phyloP scores from a whole-genome alignment of 1,284 basidiomycete species.

The Retiboletus flavoniger region DNA sequence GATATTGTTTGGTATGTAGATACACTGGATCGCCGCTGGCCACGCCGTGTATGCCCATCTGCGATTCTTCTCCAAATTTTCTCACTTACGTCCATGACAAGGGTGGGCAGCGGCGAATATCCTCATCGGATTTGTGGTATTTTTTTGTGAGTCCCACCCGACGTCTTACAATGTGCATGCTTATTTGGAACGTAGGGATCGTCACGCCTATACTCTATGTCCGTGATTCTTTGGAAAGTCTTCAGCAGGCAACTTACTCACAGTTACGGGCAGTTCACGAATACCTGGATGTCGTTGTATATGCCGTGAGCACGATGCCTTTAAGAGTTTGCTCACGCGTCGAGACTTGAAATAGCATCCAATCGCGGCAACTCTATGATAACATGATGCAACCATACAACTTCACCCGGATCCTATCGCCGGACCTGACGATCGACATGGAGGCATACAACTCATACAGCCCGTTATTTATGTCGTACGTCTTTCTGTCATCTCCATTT shows the following conservation, averaged over 20 bases:
- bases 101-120: slow-evolving; percentile 64
- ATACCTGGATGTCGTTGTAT: slow-evolving; percentile 46
- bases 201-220: slow-evolving; percentile 49
- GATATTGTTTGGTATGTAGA: slow-evolving; percentile 8
- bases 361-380: slow-evolving; percentile 39
- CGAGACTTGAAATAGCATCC: slow-evolving; percentile 24
- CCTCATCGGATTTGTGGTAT: slow-evolving; percentile 62
- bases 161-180: background rate
- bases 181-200: slow-evolving; percentile 41
- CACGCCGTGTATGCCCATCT: slow-evolving; percentile 28
- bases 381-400: slow-evolving; percentile 57
- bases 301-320: slow-evolving; percentile 30
- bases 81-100: slow-evolving; percentile 9
- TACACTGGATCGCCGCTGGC: slow-evolving; percentile 46
- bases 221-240: slow-evolving; percentile 6
- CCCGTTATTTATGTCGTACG: slow-evolving; percentile 61
- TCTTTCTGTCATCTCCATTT: background rate
- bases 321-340: background rate
- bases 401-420: slow-evolving; percentile 52
- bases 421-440: slow-evolving; percentile 48
- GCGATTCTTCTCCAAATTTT: background rate
- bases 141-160: slow-evolving; percentile 42
- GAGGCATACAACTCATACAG: slow-evolving; percentile 63
- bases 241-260: background rate
- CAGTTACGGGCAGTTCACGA: slow-evolving; percentile 47